Evolutionary conservation across 306 rosid genomes (phyloP).

Genomic region (Cotoneaster glaucophyllus): DNA sequence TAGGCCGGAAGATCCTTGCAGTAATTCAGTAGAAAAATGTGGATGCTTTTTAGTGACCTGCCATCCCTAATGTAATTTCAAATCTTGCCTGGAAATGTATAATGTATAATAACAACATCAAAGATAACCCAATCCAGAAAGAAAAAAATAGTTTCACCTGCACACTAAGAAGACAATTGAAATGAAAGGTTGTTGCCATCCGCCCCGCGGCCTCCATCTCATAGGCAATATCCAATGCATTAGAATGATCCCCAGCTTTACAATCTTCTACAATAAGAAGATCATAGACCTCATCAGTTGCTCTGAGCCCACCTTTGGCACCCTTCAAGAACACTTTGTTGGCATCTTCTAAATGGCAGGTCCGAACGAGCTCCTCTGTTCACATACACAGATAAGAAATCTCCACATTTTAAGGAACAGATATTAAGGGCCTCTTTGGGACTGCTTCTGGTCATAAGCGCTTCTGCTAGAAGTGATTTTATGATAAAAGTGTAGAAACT

Average conservation of each 20-base stretch:
- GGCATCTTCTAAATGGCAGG: constrained; percentile 68
- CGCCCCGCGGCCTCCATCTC: constrained; percentile 98
- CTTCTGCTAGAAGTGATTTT: too few relatives aligned
- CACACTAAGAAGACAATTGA: constrained; percentile 85
- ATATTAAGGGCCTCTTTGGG: too few relatives aligned
- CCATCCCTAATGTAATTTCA: not conserved
- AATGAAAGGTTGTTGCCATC: constrained; percentile 95
- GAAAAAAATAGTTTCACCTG: constrained; percentile 47
- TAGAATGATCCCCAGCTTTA: constrained; percentile 78
- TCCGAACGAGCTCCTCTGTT: constrained; percentile 73
- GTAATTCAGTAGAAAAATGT: not conserved
- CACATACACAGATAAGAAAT: constrained; percentile 14
- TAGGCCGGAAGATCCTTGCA: not conserved
- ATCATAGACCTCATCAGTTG: constrained; percentile 79
- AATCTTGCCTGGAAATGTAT: not conserved
- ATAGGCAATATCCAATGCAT: constrained; percentile 75
- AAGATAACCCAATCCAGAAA: constrained; percentile 9
- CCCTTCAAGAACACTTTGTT: constrained; percentile 79
- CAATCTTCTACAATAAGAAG: constrained; percentile 70
- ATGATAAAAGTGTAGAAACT: too few relatives aligned
- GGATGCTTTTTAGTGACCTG: too few relatives aligned
- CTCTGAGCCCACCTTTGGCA: constrained; percentile 71
- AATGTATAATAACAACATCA: not conserved
- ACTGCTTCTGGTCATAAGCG: too few relatives aligned
- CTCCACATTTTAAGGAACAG: not conserved